Evolutionary conservation across 495 filamentous ascomycete genomes (phyloP).

Genomic region (Clavariopsis aquatica): DNA sequence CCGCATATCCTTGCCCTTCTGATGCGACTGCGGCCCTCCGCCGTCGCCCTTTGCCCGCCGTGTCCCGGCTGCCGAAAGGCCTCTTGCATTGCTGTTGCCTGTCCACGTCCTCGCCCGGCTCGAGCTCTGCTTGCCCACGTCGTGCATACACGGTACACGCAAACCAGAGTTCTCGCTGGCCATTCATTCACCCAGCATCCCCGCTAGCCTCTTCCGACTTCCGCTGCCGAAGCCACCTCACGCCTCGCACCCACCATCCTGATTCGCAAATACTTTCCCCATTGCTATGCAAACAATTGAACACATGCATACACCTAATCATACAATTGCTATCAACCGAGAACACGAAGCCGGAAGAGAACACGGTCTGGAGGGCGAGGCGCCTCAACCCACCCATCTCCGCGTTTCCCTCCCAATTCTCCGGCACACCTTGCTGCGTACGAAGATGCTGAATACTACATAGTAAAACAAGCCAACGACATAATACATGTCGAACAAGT

Average conservation of each 20-base stretch:
- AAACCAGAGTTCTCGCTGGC: neutral
- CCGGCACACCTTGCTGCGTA: neutral
- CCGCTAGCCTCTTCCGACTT: neutral
- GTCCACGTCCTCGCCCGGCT: neutral
- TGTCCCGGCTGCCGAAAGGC: neutral
- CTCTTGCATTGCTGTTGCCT: too few species aligned
- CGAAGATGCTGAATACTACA: neutral
- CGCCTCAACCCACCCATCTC: neutral
- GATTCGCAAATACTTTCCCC: neutral
- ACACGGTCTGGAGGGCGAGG: neutral
- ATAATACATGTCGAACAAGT: neutral
- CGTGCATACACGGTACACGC: neutral
- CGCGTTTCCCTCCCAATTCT: neutral
- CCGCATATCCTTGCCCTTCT: neutral
- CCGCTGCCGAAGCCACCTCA: neutral
- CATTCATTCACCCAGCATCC: neutral
- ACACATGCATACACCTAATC: neutral
- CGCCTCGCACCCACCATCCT: neutral
- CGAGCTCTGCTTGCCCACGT: neutral
- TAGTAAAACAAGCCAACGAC: neutral
- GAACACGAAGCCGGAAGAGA: neutral
- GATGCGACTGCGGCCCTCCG: neutral
- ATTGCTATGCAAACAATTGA: constrained; percentile 3
- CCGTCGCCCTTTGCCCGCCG: neutral
- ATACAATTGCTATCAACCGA: neutral